Evolutionary conservation across 345 rosid species (phyloP).

Genomic region (Acer saccharum): DNA sequence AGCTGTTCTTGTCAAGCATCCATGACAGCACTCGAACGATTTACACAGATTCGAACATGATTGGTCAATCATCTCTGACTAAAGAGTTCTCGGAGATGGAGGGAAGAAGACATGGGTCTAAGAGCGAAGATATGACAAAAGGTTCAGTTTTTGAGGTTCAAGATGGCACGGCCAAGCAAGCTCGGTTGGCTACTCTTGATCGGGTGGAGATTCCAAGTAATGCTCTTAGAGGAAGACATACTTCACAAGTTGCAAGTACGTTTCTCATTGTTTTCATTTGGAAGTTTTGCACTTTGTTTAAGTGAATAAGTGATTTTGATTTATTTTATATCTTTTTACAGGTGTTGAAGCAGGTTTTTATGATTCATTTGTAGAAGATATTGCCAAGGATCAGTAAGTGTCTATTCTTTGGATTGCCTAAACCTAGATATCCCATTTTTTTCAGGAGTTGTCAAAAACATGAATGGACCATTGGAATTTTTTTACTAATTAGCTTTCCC

Average conservation of each 20-base stretch:
- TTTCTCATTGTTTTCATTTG: slow-evolving; percentile 5
- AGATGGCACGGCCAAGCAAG: slow-evolving; percentile 37
- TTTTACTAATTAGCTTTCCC: not conserved
- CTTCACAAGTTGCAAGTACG: slow-evolving; percentile 41
- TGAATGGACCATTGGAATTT: not conserved
- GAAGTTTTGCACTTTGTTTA: not conserved
- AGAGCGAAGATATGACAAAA: slow-evolving; percentile 32
- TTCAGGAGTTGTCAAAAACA: not conserved
- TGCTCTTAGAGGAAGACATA: slow-evolving; percentile 35
- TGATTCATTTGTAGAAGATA: slow-evolving; percentile 39
- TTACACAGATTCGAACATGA: slow-evolving; percentile 33
- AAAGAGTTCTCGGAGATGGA: slow-evolving; percentile 38
- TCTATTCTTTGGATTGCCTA: not conserved
- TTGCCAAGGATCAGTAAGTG: slow-evolving; percentile 46
- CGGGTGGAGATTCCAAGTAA: slow-evolving; percentile 30
- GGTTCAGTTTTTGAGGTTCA: slow-evolving; percentile 39
- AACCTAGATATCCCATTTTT: not conserved
- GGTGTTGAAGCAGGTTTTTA: slow-evolving; percentile 42
- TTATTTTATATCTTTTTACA: not conserved
- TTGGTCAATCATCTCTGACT: slow-evolving; percentile 26
- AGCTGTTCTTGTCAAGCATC: slow-evolving; percentile 26
- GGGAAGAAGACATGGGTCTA: slow-evolving; percentile 35
- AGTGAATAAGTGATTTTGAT: not conserved
- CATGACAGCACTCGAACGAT: slow-evolving; percentile 32
- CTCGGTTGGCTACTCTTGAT: slow-evolving; percentile 32